Evolutionary conservation across 2,329 filamentous ascomycete genomes (phyloP), one percentile per base, ranked within the genome.

Genomic region (Eutypella sp.): DNA sequence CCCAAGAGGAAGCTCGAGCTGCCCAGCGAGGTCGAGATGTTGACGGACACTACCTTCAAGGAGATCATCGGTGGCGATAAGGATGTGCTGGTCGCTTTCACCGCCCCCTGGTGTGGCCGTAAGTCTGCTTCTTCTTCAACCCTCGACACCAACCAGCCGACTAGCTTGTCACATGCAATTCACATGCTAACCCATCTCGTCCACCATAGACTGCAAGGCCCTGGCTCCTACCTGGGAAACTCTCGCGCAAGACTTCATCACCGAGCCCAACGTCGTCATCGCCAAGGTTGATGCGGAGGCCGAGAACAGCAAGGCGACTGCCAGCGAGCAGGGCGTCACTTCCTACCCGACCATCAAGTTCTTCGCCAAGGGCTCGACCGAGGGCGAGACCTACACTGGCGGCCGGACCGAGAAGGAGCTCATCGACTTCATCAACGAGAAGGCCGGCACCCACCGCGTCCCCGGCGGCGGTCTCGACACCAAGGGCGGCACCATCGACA

Each of bases 41-140:
- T 99, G 67, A 90, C 79, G 42, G 90, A 97, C 62, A 68, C 76
- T 57, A 82, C 81, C 48, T 97, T 97, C 71, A 81, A 83, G 68
- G 73, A 84, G 64, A 74, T 79, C 48, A 75, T 96, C 72, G 92
- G 92, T 53, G 76, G 82, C 42, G 88, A 95, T 53, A 90, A 95
- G 79, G 78, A 95, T 68, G 89, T 95, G 18, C 70, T 99, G 45
- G 91, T 99, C 65, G 91, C 95, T 39, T 99, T 99, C 70, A 99
- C 95, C 57, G 92, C 93, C 44, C 91, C 93, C 44, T 97, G 92
- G 93, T 99, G 93, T 71, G 92, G 92, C 68, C 92, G 93, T 97
- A 81, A 71, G 90, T 87, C 56, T 56, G 11, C 22, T 15, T 16
- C 7, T 20, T 39, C 8, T 37, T 37, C 34, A 19, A 29, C 13